Evolutionary conservation across 257 asterid species (phyloP).

Genomic region (Perilla frutescens): DNA sequence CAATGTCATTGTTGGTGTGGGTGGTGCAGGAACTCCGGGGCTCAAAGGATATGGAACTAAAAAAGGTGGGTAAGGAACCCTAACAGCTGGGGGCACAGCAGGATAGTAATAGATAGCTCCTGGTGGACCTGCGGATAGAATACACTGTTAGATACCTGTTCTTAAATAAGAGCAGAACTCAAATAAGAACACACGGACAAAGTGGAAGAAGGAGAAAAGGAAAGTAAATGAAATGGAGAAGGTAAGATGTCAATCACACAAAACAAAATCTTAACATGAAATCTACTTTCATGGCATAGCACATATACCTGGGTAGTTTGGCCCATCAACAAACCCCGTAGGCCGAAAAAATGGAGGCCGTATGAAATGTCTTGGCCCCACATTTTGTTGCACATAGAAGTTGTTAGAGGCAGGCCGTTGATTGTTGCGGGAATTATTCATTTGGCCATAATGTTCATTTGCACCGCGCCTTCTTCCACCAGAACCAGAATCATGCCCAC

Average conservation of each 20-base stretch:
- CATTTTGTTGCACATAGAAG: slow-evolving; percentile 54
- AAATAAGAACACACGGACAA: slow-evolving; percentile 13
- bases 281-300: neutral
- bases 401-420: slow-evolving; percentile 61
- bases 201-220: neutral
- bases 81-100: slow-evolving; percentile 67
- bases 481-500: slow-evolving; percentile 52
- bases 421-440: slow-evolving; percentile 49
- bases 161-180: slow-evolving; percentile 12
- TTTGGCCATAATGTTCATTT: slow-evolving; percentile 53
- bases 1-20: slow-evolving; percentile 57
- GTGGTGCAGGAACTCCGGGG: slow-evolving; percentile 61
- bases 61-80: slow-evolving; percentile 68
- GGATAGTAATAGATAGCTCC: slow-evolving; percentile 65
- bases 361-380: slow-evolving; percentile 68
- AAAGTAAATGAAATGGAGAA: neutral
- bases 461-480: slow-evolving; percentile 57
- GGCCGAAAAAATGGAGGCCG: slow-evolving; percentile 63
- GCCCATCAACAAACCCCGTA: slow-evolving; percentile 63
- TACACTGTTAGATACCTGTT: slow-evolving; percentile 30
- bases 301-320: slow-evolving; percentile 62
- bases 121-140: slow-evolving; percentile 70
- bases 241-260: neutral
- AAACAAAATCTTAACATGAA: slow-evolving; percentile 9
- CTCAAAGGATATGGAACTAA: slow-evolving; percentile 60